These are phyloP conservation scores for Hypoxylon sp. DNA, from an alignment of 2,329 filamentous ascomycete species.

Conservation along the genomic window DNA sequence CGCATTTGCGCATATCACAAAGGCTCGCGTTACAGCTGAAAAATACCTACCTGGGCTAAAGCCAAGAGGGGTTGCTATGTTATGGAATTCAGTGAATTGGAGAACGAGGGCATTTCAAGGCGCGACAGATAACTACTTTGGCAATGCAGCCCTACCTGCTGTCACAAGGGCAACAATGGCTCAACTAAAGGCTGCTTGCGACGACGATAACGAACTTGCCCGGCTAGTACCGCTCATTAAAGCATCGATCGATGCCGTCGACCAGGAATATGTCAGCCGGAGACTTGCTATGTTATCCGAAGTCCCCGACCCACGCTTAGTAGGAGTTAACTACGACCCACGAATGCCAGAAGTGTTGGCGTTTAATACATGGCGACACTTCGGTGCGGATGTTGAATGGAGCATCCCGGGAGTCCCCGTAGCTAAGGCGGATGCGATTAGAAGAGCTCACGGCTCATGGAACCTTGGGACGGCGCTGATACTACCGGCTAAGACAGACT, in stretches of 20 bases:
- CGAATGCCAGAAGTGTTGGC: constrained; percentile 58
- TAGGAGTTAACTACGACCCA: constrained; percentile 60
- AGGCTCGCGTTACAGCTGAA: constrained; percentile 52
- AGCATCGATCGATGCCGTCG: constrained; percentile 55
- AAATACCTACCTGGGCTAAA: constrained; percentile 45
- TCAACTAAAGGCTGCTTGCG: constrained; percentile 48
- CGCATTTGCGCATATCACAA: constrained; percentile 59
- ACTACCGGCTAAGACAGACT: constrained; percentile 50
- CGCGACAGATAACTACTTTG: constrained; percentile 56
- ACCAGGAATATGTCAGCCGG: constrained; percentile 59
- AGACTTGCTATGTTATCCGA: constrained; percentile 58
- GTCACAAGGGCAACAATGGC: constrained; percentile 51
- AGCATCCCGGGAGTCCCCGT: constrained; percentile 56
- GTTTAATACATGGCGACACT: constrained; percentile 63
- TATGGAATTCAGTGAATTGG: constrained; percentile 63
- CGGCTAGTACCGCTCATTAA: constrained; percentile 53
- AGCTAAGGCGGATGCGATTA: constrained; percentile 56
- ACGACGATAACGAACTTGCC: constrained; percentile 50
- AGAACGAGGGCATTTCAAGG: constrained; percentile 55
- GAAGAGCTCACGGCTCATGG: constrained; percentile 53
- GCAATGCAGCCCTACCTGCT: constrained; percentile 60
- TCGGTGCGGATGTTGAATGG: constrained; percentile 61
- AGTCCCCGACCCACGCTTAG: constrained; percentile 57
- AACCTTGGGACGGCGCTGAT: constrained; percentile 54
- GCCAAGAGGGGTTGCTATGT: constrained; percentile 45